Evolutionary conservation across 1,284 basidiomycete species (phyloP).

Genomic region (Wallemia ichthyophaga): DNA sequence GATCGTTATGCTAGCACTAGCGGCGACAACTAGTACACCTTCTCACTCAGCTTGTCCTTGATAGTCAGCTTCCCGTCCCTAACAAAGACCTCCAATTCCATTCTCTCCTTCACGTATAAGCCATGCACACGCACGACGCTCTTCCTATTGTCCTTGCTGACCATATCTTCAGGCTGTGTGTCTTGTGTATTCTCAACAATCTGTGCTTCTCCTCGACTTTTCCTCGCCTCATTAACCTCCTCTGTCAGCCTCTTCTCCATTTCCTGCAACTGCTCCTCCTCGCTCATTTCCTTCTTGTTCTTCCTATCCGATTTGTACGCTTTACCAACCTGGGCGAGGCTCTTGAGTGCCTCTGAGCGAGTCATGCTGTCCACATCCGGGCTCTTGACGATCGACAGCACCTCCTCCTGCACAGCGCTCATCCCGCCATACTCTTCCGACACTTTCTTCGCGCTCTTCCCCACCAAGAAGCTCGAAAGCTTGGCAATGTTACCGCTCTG

Average conservation of each 20-base stretch:
- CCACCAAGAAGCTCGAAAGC: not conserved
- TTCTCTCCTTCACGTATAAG: not conserved
- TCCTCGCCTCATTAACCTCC: too few relatives aligned
- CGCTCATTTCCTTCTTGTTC: not conserved
- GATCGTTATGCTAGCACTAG: not conserved
- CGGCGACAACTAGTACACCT: not conserved
- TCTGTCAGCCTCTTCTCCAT: too few relatives aligned
- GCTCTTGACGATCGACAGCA: not conserved
- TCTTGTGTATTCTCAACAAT: too few relatives aligned
- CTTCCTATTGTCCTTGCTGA: not conserved
- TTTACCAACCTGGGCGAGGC: not conserved
- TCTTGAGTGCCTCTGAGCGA: not conserved
- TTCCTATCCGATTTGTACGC: not conserved
- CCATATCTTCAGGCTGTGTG: too few relatives aligned
- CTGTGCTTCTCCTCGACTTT: too few relatives aligned
- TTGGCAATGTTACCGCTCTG: not conserved
- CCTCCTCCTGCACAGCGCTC: not conserved
- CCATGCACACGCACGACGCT: not conserved
- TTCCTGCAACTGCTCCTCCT: not conserved
- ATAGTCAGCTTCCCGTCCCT: not conserved
- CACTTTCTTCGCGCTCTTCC: not conserved
- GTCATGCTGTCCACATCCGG: not conserved
- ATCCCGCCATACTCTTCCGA: not conserved
- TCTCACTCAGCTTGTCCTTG: not conserved
- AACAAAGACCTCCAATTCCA: not conserved